These are phyloP conservation scores for Puccinia triticina DNA, from an alignment of 1,284 basidiomycete species.

Conservation along the genomic window DNA sequence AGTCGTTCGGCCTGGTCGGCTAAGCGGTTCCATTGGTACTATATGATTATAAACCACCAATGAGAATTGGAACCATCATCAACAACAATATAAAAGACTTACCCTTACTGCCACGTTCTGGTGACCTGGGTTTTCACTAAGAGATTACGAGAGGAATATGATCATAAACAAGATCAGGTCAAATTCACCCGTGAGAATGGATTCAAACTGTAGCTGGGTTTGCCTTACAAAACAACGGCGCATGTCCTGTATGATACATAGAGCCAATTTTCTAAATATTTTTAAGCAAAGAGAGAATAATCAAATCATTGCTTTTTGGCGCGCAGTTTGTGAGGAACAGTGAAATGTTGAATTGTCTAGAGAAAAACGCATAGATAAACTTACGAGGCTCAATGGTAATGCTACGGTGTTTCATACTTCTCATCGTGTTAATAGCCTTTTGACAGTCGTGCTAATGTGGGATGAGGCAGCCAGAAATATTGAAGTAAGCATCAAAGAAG, in stretches of 20 bases:
- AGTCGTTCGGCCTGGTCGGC: conserved; percentile 19
- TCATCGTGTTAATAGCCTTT: conserved; percentile 15
- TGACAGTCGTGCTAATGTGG: conserved; percentile 10
- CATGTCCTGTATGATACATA: conserved; percentile 13
- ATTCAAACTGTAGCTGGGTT: background rate
- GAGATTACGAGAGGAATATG: background rate
- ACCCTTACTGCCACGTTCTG: conserved; percentile 38
- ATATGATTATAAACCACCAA: background rate
- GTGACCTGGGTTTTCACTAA: background rate
- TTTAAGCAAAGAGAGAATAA: background rate
- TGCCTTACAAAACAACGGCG: conserved; percentile 12
- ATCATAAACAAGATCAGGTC: background rate
- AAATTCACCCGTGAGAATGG: background rate
- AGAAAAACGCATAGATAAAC: background rate
- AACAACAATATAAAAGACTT: background rate
- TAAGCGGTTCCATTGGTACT: conserved; percentile 32
- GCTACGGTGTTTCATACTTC: background rate
- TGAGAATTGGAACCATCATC: background rate
- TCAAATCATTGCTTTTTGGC: too few relatives aligned
- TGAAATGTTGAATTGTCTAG: background rate
- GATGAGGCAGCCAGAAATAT: background rate
- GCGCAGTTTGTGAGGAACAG: too few relatives aligned
- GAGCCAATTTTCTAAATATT: conserved; percentile 1
- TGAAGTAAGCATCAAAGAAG: background rate
- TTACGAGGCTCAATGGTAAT: conserved; percentile 22